Conservation (phyloP, 78 protist genomes). For the Dictyostelium discoideum region dicty_2.7 NC_007088.5:4206001-4206500, state of each 20-base stretch:
- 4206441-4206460: conserved; percentile 41
- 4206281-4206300: conserved; percentile 4
- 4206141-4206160: not conserved
- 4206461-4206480: conserved; percentile 50
- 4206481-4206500: conserved; percentile 21
- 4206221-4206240: not conserved
- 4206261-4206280: not conserved
- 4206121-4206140: not conserved
- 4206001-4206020: not conserved
- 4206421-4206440: not conserved
- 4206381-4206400: not conserved
- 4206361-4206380: not conserved
- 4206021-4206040: not conserved
- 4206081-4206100: not conserved
- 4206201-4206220: not conserved
- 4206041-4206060: not conserved
- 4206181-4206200: not conserved
- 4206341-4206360: too few relatives aligned
- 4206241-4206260: not conserved
- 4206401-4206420: not conserved
- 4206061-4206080: not conserved
- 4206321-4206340: not conserved
- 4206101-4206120: not conserved
- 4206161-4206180: not conserved
- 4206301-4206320: not conserved